phyloP scores from a whole-genome alignment of 2,329 filamentous ascomycete species.

The Scedosporium aurantiacum region DNA sequence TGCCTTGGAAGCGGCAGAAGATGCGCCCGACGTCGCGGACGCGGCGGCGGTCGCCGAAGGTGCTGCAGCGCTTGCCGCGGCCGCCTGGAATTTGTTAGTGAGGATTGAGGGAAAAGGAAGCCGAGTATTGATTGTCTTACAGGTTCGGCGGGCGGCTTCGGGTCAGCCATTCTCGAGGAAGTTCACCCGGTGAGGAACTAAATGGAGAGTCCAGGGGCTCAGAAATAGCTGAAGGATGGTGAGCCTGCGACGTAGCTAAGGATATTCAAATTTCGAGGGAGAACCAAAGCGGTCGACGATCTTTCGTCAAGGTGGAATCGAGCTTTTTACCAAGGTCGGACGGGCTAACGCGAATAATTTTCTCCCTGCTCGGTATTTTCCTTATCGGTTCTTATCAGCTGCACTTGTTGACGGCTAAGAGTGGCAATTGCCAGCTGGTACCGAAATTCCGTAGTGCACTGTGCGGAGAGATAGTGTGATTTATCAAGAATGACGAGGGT shows the following conservation, averaged over 20 bases:
- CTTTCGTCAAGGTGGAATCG: not conserved
- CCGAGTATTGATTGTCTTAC: not conserved
- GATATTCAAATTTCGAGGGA: not conserved
- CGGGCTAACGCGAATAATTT: constrained; percentile 1
- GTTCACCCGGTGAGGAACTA: not conserved
- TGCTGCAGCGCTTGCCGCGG: not conserved
- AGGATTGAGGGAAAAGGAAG: not conserved
- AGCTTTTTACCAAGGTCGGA: not conserved
- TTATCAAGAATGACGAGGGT: not conserved
- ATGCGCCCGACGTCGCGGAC: not conserved
- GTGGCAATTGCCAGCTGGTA: not conserved
- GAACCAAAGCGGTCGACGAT: not conserved
- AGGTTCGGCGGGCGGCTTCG: constrained; percentile 2
- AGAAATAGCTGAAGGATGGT: not conserved
- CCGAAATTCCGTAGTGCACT: not conserved
- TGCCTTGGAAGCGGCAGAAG: not conserved
- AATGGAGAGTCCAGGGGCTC: not conserved
- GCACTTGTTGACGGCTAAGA: not conserved
- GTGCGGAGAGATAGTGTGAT: not conserved
- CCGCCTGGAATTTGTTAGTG: constrained; percentile 2
- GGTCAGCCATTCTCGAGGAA: not conserved
- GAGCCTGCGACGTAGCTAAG: not conserved
- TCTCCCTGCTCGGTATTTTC: not conserved
- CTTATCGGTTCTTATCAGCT: constrained; percentile 2
- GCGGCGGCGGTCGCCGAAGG: not conserved